A percentile compares a stretch with the other conserved stretches of the same genome.
Evolutionary conservation across 106 monocot species (phyloP).

Genomic region (Platanthera zijinensis): DNA sequence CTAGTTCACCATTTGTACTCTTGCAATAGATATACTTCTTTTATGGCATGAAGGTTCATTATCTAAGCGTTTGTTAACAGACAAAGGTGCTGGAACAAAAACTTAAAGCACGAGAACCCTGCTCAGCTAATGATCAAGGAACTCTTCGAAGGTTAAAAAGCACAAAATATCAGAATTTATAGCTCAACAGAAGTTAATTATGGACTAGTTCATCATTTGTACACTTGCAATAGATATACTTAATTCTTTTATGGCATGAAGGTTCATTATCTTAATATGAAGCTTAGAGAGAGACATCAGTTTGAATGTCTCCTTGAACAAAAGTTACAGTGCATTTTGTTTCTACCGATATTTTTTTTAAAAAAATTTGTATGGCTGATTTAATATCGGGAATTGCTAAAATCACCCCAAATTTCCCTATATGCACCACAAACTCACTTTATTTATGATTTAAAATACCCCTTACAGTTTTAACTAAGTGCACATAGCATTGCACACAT

Average conservation of each 20-base stretch:
- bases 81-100: slow-evolving; percentile 54
- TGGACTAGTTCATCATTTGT: background rate
- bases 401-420: too few relatives aligned
- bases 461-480: too few relatives aligned
- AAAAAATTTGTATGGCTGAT: background rate
- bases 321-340: slow-evolving; percentile 17
- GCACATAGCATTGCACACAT: too few relatives aligned
- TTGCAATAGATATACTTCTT: too few relatives aligned
- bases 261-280: slow-evolving; percentile 39
- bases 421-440: too few relatives aligned
- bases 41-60: too few relatives aligned
- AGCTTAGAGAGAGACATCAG: slow-evolving; percentile 26
- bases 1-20: too few relatives aligned
- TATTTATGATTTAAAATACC: too few relatives aligned
- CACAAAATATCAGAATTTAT: slow-evolving; percentile 23
- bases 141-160: slow-evolving; percentile 47
- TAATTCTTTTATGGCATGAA: slow-evolving; percentile 12
- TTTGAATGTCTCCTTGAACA: slow-evolving; percentile 23
- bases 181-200: slow-evolving; percentile 37
- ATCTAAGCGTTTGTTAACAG: slow-evolving; percentile 22
- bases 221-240: background rate
- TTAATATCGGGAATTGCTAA: background rate
- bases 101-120: slow-evolving; percentile 39
- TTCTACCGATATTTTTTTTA: background rate
- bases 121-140: slow-evolving; percentile 44